Evolutionary conservation across 225 moss, liverwort and hornwort species (phyloP), one percentile per base, ranked within the genome.

Genomic region (Antitrichia curtipendula): DNA sequence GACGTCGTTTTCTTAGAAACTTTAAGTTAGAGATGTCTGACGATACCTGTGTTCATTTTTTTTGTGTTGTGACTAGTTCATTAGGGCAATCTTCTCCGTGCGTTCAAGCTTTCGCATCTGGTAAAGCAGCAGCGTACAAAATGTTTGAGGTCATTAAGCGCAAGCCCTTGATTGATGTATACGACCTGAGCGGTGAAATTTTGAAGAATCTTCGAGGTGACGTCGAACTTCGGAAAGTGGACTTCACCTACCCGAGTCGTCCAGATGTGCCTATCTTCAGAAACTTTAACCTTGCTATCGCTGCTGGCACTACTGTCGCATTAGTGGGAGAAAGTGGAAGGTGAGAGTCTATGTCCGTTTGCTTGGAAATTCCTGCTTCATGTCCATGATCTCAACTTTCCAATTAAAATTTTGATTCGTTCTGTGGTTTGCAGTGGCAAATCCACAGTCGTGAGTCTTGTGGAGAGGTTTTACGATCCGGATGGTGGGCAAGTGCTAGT

Each of bases 381-480:
- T 69, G 70, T 43, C 60, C 57, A 45, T 74, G 25, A 50, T 40
- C 65, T 69, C 6, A 31, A 34, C 19, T 77, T 83, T 50, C 23
- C 23, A 20, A 36, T 50, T 13, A 22, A 52, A 23, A 2, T 7
- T 13, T 70, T n/a, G 9, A 58, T 71, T 77, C 15, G 28, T 41
- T 77, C 50, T 52, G 23, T 86, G 86, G 54, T 63, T 74, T 82
- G 81, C 90, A 92, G 93, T 87, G 98, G 98, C n/a, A 98, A 98
- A 83, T 97, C 97, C 64, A 98, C 98, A 43, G 97, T 98, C 45
- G 95, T 97, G 74, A 94, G 94, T 82, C 92, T 98, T 36, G 93
- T 98, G 86, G 97, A 98, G 91, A 92, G 98, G 69, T 98, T 97
- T 69, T 98, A 98, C 86, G 97, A 98, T 87, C 97, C 98, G 12